Conservation (phyloP, 257 asterid genomes). For the Gentiana dahurica region DNA sequence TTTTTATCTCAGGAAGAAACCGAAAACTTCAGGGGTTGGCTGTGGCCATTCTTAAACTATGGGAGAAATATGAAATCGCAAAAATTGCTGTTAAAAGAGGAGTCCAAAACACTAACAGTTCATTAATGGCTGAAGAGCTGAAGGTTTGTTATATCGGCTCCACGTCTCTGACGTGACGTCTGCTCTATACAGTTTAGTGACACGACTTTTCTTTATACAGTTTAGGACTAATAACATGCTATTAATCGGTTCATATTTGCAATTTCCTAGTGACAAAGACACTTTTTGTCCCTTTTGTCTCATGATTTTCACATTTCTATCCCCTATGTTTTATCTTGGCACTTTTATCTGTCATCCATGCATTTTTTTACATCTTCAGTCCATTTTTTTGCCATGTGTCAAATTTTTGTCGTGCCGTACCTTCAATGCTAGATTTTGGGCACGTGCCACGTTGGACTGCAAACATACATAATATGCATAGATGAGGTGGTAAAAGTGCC, state of each 20-base stretch:
- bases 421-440: no score
- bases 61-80: slow-evolving; percentile 99
- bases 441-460: no score
- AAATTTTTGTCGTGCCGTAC: no score
- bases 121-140: slow-evolving; percentile 93
- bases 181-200: background rate
- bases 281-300: background rate
- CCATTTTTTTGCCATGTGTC: no score
- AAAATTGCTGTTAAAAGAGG: slow-evolving; percentile 93
- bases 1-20: slow-evolving; percentile 57
- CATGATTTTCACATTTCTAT: no score
- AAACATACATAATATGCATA: no score
- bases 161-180: background rate
- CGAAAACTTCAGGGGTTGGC: slow-evolving; percentile 93
- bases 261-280: background rate
- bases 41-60: slow-evolving; percentile 75
- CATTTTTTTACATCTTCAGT: no score
- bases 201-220: background rate
- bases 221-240: background rate
- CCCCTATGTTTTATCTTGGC: no score
- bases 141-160: slow-evolving; percentile 46
- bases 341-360: no score
- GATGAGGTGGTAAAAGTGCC: no score
- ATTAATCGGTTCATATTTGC: no score
- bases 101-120: slow-evolving; percentile 84